These are phyloP conservation scores for Rhodotorula sphaerocarpa DNA, from an alignment of 768 basidiomycete species.

Conservation along the genomic window DNA sequence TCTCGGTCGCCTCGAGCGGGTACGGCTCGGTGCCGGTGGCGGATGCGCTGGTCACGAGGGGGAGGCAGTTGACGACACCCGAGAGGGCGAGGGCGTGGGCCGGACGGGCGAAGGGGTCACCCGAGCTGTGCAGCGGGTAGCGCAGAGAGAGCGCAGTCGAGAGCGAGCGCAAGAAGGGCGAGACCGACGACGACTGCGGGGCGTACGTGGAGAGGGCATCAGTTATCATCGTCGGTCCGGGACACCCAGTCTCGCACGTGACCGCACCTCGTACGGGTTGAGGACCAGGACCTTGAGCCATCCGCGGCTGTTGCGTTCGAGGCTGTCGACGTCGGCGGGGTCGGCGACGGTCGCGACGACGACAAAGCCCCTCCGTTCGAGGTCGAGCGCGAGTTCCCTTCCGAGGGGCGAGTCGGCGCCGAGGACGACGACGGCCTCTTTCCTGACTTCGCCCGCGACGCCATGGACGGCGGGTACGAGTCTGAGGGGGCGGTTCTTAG, in stretches of 20 bases:
- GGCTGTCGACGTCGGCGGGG: slow-evolving; percentile 55
- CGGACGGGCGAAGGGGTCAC: slow-evolving; percentile 66
- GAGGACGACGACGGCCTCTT: slow-evolving; percentile 51
- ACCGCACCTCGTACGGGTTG: slow-evolving; percentile 63
- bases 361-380: slow-evolving; percentile 72
- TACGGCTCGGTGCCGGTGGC: neutral
- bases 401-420: slow-evolving; percentile 55
- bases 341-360: slow-evolving; percentile 70
- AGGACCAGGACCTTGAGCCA: slow-evolving; percentile 73
- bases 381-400: slow-evolving; percentile 53
- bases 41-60: slow-evolving; percentile 39
- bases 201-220: neutral
- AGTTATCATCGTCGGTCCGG: too few relatives aligned
- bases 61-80: slow-evolving; percentile 66
- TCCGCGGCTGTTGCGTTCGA: slow-evolving; percentile 63
- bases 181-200: slow-evolving; percentile 59
- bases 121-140: slow-evolving; percentile 68
- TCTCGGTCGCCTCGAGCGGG: slow-evolving; percentile 33
- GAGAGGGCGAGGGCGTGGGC: slow-evolving; percentile 55
- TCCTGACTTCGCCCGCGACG: slow-evolving; percentile 23
- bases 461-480: slow-evolving; percentile 7
- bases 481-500: slow-evolving; percentile 17
- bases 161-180: slow-evolving; percentile 70
- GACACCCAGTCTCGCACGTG: neutral
- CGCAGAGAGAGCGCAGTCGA: slow-evolving; percentile 68